Percentiles rank a stretch among this genome's conserved stretches.
phyloP scores from a whole-genome alignment of 495 filamentous ascomycete genomes.

The Patellaria atrata region DNA sequence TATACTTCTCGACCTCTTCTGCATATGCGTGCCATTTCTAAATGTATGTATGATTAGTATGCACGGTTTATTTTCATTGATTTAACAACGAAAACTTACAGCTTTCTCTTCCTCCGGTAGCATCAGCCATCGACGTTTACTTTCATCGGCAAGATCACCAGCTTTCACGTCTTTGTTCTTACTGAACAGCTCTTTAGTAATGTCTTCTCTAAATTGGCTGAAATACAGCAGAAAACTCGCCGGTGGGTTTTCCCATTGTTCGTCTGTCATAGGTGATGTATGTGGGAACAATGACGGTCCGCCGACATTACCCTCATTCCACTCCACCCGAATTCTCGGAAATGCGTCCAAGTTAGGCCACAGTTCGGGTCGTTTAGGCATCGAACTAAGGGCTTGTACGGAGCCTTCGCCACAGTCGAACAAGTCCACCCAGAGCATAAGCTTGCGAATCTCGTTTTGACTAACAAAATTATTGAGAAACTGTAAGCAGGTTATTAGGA shows the following conservation, averaged over 20 bases:
- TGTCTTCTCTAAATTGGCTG: constrained; percentile 11
- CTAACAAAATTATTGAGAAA: constrained; percentile 86
- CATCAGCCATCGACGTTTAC: constrained; percentile 16
- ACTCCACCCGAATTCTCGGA: too few relatives aligned
- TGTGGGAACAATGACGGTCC: too few relatives aligned
- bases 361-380: too few relatives aligned
- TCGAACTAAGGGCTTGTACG: too few relatives aligned
- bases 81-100: constrained; percentile 9
- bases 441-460: constrained; percentile 81
- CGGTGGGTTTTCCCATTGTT: constrained; percentile 4
- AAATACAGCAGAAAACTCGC: constrained; percentile 21
- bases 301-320: too few relatives aligned
- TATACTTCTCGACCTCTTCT: too few relatives aligned
- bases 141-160: constrained; percentile 20
- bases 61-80: too few relatives aligned
- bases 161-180: constrained; percentile 15
- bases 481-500: constrained; percentile 77
- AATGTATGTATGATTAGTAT: too few relatives aligned
- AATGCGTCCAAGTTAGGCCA: not conserved
- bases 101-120: constrained; percentile 18
- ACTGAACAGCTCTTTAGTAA: constrained; percentile 15
- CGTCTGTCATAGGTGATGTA: too few relatives aligned
- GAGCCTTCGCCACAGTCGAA: constrained; percentile 47
- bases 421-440: constrained; percentile 77
- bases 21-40: too few relatives aligned